Base-by-base conservation (phyloP, 441 rosid genomes). In the Pelargonium australe region DNA sequence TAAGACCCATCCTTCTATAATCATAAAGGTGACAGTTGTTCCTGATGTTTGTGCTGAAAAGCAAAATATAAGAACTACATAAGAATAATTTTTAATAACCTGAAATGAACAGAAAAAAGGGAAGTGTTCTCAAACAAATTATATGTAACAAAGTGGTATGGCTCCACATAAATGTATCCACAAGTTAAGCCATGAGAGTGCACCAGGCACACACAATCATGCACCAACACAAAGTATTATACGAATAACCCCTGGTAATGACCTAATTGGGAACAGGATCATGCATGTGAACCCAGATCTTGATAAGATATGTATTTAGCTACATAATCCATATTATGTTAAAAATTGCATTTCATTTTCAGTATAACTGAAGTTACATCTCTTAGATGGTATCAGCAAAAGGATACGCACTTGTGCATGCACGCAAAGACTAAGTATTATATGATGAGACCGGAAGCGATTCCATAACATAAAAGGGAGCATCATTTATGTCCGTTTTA, bases 21-120 rank as follows among this genome's bases (percentile, higher is more conserved):
- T 84, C 37, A 86, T 88, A 80, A 92, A 92, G 68, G 99, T 90
- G 72, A 92, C 98, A 7, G 99, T 90, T 19, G 98, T 95, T 76
- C 98, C 98, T 1, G 98, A 95, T 12, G 89, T 89, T 82, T 84
- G 86, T 11, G 95, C 99, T 95, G 88, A 70, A 78, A 85, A 74
- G 68, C 65, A 12, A 62, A 70, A 19, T 61, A 25, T 9, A 40
- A 55, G 16, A 40, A 64, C 37, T 67, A 7, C 64, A 13, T 68
- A 65, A 66, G 23, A 13, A 6, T 23, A 13, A 61, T 34, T 37
- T 9, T 14, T 28, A 31, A 66, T 16, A 49, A 49, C 14, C 17
- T 12, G 66, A 63, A 41, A 47, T 40, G 31, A 66, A 66, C 37
- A 31, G 37, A 31, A 61, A 61, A 17, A 20, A 2, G 10, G 20